Evolutionary conservation across 139 green algal genomes (phyloP).

Genomic region (Chlamydomonas schloesseri): DNA sequence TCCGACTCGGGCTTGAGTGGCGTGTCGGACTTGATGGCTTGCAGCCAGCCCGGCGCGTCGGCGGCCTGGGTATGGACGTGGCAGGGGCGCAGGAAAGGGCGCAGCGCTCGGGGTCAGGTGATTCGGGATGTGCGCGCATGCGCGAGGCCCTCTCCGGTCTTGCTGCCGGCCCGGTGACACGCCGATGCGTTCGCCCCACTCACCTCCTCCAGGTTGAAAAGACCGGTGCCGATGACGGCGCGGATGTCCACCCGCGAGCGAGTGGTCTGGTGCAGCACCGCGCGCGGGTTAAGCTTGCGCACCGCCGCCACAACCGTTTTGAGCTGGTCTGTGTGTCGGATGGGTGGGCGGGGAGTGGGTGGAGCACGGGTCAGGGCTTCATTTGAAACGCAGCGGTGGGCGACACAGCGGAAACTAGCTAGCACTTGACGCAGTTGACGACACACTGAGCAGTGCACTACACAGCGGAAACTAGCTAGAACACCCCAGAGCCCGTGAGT

Average conservation of each 20-base stretch:
- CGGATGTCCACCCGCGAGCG: constrained; percentile 51
- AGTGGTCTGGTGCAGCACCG: constrained; percentile 53
- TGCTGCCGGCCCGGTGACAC: too few species aligned
- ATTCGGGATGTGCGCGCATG: too few species aligned
- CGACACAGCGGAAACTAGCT: too few species aligned
- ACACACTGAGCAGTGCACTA: too few species aligned
- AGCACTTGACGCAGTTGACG: too few species aligned
- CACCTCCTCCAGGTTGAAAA: constrained; percentile 9
- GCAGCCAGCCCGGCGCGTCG: constrained; percentile 72
- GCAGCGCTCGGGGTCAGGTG: too few species aligned
- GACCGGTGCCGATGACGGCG: constrained; percentile 44
- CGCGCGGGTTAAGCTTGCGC: constrained; percentile 67
- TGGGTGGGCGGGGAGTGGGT: neutral
- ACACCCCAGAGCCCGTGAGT: too few species aligned
- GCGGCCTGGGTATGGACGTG: constrained; percentile 45
- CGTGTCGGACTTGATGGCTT: neutral
- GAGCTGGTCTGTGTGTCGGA: constrained; percentile 23
- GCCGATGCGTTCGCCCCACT: too few species aligned
- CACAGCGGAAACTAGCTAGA: too few species aligned
- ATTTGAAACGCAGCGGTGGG: too few species aligned
- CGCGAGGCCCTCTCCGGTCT: too few species aligned
- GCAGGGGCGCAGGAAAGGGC: too few species aligned
- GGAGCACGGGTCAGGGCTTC: neutral
- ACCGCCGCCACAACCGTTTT: neutral
- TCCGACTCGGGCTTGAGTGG: constrained; percentile 32